phyloP scores from a whole-genome alignment of 306 rosid species.

The Citrullus mucosospermus region DNA sequence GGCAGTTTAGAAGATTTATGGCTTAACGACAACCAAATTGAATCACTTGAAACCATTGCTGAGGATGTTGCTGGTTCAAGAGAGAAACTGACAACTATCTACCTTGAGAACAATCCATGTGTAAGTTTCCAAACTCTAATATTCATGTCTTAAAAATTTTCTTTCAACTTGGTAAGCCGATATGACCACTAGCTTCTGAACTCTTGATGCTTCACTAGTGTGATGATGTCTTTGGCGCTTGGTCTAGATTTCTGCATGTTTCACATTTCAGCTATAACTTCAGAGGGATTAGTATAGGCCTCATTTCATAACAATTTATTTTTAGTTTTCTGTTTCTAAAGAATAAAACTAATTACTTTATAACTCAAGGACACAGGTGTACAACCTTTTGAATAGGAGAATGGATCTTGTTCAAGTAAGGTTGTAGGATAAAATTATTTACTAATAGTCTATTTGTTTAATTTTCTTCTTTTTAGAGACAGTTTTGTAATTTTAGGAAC shows the following conservation, averaged over 20 bases:
- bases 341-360: too few species aligned
- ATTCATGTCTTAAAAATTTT: not conserved
- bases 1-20: conserved; percentile 87
- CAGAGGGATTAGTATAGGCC: not conserved
- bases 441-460: not conserved
- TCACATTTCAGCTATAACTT: not conserved
- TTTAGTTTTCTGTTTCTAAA: not conserved
- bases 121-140: conserved; percentile 28
- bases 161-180: not conserved
- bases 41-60: conserved; percentile 45
- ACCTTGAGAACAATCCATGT: conserved; percentile 82
- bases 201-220: not conserved
- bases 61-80: conserved; percentile 71
- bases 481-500: not conserved
- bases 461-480: not conserved
- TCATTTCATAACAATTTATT: not conserved
- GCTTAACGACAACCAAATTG: conserved; percentile 89
- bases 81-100: conserved; percentile 76
- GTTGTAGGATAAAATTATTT: not conserved
- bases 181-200: not conserved
- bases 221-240: not conserved
- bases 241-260: not conserved
- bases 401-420: too few species aligned
- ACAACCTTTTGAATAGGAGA: too few species aligned
- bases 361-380: too few species aligned